Evolutionary conservation across 2,329 filamentous ascomycete species (phyloP).

Genomic region (Fusarium oxysporum): DNA sequence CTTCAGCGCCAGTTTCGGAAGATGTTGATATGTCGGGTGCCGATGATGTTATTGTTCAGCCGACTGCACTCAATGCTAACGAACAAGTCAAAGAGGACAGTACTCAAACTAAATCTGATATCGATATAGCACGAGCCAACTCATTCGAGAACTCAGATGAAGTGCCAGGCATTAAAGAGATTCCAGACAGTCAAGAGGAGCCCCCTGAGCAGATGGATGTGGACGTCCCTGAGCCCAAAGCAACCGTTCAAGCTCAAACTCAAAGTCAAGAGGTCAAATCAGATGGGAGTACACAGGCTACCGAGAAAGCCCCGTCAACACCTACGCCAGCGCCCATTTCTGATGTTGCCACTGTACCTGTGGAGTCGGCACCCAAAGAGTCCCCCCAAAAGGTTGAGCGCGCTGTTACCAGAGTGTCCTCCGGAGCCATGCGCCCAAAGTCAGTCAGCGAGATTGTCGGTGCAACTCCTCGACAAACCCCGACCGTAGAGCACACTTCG

Average conservation of each 20-base stretch:
- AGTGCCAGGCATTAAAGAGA: constrained; percentile 39
- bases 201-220: constrained; percentile 51
- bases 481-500: constrained; percentile 51
- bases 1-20: constrained; percentile 1
- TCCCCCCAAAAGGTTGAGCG: constrained; percentile 53
- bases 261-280: constrained; percentile 4
- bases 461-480: constrained; percentile 59
- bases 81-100: neutral
- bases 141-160: constrained; percentile 5
- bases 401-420: constrained; percentile 77
- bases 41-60: neutral
- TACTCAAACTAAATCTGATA: neutral
- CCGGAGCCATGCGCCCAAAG: constrained; percentile 76
- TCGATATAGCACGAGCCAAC: neutral
- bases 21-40: constrained; percentile 15
- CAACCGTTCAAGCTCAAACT: constrained; percentile 29
- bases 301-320: constrained; percentile 21
- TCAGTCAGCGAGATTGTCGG: constrained; percentile 79
- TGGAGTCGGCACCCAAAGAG: constrained; percentile 32
- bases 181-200: constrained; percentile 53
- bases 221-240: constrained; percentile 45
- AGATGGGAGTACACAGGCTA: constrained; percentile 18
- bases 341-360: neutral
- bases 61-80: neutral
- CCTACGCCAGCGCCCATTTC: neutral